phyloP scores from a whole-genome alignment of 257 asterid species.

The Capsicum chinense region DNA sequence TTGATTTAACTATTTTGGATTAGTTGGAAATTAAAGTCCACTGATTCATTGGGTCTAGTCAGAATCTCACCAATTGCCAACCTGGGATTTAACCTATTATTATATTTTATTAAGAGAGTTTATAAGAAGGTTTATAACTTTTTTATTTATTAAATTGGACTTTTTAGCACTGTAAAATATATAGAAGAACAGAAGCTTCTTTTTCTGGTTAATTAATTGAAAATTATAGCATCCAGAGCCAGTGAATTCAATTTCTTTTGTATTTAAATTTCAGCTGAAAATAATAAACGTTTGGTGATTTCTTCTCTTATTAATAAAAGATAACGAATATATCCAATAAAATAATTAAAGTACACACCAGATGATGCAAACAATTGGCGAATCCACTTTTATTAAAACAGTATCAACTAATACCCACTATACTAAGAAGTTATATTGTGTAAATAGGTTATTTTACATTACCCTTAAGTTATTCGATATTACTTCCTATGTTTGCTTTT shows the following conservation, averaged over 20 bases:
- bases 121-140: background rate
- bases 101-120: background rate
- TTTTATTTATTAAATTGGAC: background rate
- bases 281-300: constrained; percentile 39
- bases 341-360: constrained; percentile 56
- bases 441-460: no score
- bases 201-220: constrained; percentile 41
- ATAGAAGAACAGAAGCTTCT: constrained; percentile 45
- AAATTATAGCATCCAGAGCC: background rate
- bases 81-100: constrained; percentile 50
- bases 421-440: no score
- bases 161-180: constrained; percentile 27
- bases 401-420: no score
- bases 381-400: background rate
- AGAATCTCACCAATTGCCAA: constrained; percentile 63
- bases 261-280: background rate
- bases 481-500: no score
- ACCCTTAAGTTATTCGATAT: no score
- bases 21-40: background rate
- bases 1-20: constrained; percentile 8
- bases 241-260: no score
- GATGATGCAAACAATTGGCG: background rate
- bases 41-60: constrained; percentile 66
- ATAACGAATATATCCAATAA: constrained; percentile 40
- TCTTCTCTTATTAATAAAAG: constrained; percentile 30